Evolutionary conservation across 2,329 filamentous ascomycete genomes (phyloP), one percentile per base, ranked within the genome.

Genomic region (Ustulina deusta): DNA sequence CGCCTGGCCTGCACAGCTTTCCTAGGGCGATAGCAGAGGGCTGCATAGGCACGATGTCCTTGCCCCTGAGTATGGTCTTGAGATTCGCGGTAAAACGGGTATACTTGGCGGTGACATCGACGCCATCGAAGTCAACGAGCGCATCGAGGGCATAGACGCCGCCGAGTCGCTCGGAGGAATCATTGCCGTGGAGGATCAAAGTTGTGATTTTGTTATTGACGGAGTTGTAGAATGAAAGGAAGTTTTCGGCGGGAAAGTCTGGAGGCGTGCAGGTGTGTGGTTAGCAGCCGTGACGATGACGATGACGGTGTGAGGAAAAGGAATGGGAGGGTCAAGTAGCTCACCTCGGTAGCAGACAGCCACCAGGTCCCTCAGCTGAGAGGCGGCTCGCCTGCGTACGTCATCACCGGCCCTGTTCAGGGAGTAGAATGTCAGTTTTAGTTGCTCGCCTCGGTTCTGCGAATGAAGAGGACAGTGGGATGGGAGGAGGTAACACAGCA

Each of bases 111-210:
- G 93, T 93, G 27, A 93, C 89, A 81, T 99, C 97, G 74, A 97
- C 93, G 66, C 94, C 95, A 75, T 97, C 95, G 78, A 98, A 97
- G 79, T 97, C 94, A 80, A 98, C 95, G 62, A 99, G 89, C 65
- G 91, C 91, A 79, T 97, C 95, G 69, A 99, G 88, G 67, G 95
- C 95, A 75, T 96, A 91, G 69, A 99, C 91, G 60, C 96, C 97
- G 69, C 94, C 96, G 64, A 97, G 89, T 66, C 94, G 91, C 78
- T 99, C 96, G 74, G 91, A 90, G 5, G 93, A 91, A 79, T 97
- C 94, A 81, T 88, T 91, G 71, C 94, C 93, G 79, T 95, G 93
- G 55, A 93, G 90, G 69, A 97, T 93, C 72, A 98, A 81, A 44
- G 82, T 81, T 32, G 86, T 88, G 48, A 89, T 87, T 66, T 83